Evolutionary conservation across 2,329 filamentous ascomycete species (phyloP), one percentile per base, ranked within the genome.

Genomic region (Sphaceloma murrayae): DNA sequence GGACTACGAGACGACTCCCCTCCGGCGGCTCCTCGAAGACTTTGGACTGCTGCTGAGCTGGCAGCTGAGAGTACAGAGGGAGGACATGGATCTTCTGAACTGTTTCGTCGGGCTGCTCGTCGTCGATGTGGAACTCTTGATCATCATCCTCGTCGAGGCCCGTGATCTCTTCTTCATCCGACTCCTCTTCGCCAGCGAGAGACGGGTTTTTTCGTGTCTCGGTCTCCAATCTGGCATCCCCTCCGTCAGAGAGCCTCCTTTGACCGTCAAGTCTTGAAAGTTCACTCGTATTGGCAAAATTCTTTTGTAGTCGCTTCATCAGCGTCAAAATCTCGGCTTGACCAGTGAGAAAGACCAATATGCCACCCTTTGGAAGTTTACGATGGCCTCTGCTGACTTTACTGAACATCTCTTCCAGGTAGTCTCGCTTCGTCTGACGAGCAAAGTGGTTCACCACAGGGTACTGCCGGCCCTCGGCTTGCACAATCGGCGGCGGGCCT

Each of bases 341-440:
- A 0, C 91, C 88, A 0, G 91, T 98, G 43, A 98, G 66, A 56
- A 98, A 98, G 1, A 96, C 86, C 16, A 98, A 73, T 58, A 98
- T 91, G 6, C 84, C 86, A 7, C 91, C 91, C 0, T 83, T 79
- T 2, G 91, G 91, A 5, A 98, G 72, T 59, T 95, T 94, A 49
- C 77, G 78, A 62, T 98, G 91, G 1, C 88, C 91, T 58, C 80
- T 78, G 52, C 78, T 81, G 30, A 98, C 80, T 62, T 96, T 98
- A 43, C 75, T 75, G 60, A 87, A 94, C 9, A 81, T 82, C 57
- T 96, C 91, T 43, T 94, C 86, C 1, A 94, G 77, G 55, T 94
- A 98, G 60, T 96, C 88, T 51, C 81, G 74, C 32, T 82, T 75
- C 3, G 91, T 96, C 49, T 76, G 78, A 38, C 86, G 75, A 2